phyloP scores from a whole-genome alignment of 2,329 filamentous ascomycete genomes.

The Aspergillus chevalieri region DNA sequence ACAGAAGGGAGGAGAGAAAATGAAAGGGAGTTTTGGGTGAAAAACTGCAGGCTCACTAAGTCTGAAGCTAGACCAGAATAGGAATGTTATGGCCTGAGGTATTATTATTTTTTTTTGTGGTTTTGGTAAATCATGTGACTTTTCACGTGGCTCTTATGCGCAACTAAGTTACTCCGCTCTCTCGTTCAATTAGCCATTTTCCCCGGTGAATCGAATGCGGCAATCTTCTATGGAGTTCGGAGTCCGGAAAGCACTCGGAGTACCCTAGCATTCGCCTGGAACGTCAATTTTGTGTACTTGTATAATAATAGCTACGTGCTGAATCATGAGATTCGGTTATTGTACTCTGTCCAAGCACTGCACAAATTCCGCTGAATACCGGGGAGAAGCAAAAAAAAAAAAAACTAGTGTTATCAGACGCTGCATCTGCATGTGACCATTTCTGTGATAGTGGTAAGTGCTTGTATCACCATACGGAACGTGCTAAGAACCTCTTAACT shows the following conservation, averaged over 20 bases:
- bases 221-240: not conserved
- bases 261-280: not conserved
- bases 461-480: no score
- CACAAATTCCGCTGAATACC: no score
- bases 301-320: no score
- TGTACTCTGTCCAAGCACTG: no score
- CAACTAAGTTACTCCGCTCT: not conserved
- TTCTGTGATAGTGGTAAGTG: no score
- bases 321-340: no score
- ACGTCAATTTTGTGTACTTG: no score
- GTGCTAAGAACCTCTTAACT: no score
- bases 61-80: not conserved
- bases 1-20: constrained; percentile 3
- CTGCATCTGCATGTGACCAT: no score
- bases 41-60: not conserved
- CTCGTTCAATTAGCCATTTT: not conserved
- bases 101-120: not conserved
- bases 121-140: not conserved
- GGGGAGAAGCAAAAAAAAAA: no score
- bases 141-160: not conserved
- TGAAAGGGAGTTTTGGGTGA: constrained; percentile 6
- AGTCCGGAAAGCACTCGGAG: not conserved
- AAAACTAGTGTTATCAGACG: no score
- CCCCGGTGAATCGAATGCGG: not conserved
- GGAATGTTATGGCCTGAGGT: not conserved